Evolutionary conservation across 148 eudicot species (phyloP).

Genomic region (Polygonum maritimum): DNA sequence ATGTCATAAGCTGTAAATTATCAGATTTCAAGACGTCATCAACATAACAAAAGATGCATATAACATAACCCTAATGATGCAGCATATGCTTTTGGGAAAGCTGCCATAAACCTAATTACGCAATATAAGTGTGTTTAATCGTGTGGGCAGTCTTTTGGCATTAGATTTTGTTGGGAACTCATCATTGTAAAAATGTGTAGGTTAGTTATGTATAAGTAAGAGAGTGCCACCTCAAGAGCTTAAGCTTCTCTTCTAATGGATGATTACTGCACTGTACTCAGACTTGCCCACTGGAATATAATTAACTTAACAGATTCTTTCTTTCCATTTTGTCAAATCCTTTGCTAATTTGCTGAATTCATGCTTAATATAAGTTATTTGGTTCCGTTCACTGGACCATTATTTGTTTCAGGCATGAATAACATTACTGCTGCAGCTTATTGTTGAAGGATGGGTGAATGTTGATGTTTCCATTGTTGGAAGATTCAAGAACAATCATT

Average conservation of each 20-base stretch:
- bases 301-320: not conserved
- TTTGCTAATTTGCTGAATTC: not conserved
- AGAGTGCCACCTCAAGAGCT: not conserved
- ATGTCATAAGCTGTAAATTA: not conserved
- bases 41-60: not conserved
- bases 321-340: not conserved
- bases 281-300: not conserved
- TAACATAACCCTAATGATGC: not conserved
- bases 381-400: not conserved
- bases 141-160: not conserved
- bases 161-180: not conserved
- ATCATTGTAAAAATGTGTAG: not conserved
- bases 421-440: not conserved
- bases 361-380: not conserved
- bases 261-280: not conserved
- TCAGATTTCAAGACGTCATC: not conserved
- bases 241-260: not conserved
- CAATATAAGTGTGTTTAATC: not conserved
- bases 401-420: not conserved
- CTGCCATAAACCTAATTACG: not conserved
- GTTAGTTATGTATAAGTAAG: not conserved
- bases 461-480: not conserved
- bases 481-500: not conserved
- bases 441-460: not conserved
- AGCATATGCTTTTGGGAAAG: not conserved